A percentile compares a stretch with the other conserved stretches of the same genome.
phyloP scores from a whole-genome alignment of 1,139 yeast species.

The Maudiozyma humilis region DNA sequence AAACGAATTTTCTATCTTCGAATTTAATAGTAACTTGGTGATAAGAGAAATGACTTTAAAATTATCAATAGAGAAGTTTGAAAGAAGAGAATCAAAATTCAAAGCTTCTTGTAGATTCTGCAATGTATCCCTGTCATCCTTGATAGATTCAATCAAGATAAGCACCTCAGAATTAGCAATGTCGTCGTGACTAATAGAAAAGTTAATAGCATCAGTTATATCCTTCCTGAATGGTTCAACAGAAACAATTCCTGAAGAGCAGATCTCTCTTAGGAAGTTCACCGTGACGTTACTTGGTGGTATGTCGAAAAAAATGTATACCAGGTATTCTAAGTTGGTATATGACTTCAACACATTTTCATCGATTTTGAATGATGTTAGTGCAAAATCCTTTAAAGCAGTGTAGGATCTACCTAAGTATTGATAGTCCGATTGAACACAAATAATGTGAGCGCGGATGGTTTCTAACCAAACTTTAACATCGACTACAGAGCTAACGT shows the following conservation, averaged over 20 bases:
- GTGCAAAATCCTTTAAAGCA: slow-evolving; percentile 16
- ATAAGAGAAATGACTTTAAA: background rate
- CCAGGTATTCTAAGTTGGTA: background rate
- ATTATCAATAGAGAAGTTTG: background rate
- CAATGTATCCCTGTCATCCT: background rate
- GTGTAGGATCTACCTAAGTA: slow-evolving; percentile 15
- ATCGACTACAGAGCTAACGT: slow-evolving; percentile 26
- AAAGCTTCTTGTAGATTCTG: background rate
- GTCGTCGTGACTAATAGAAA: background rate
- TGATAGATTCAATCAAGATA: background rate
- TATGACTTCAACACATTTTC: background rate
- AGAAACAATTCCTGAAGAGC: background rate
- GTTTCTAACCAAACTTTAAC: slow-evolving; percentile 28
- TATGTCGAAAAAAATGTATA: background rate
- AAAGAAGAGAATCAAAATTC: background rate
- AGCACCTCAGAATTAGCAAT: background rate
- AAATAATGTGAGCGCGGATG: slow-evolving; percentile 26
- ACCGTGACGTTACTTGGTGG: background rate
- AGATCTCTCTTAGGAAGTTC: background rate
- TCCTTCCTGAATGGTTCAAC: background rate
- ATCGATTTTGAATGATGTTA: slow-evolving; percentile 1
- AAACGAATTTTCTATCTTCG: background rate
- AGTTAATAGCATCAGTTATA: background rate
- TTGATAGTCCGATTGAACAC: slow-evolving; percentile 13
- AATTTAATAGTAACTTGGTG: background rate